phyloP scores from a whole-genome alignment of 73 alveolate species.

The Uronychia binucleata region DNA sequence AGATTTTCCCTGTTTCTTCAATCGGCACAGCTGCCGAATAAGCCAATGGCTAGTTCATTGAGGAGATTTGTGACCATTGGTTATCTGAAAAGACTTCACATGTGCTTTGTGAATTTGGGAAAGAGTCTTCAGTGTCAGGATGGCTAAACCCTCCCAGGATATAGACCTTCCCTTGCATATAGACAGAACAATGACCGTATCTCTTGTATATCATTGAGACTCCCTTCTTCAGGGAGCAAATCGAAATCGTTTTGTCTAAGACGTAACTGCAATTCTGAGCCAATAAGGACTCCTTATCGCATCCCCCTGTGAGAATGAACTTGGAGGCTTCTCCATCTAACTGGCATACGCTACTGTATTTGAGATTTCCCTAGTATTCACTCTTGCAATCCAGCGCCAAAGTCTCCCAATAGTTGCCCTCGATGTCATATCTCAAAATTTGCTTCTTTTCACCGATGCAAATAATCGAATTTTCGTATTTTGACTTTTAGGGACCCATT shows the following conservation, averaged over 20 bases:
- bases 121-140: constrained; percentile 41
- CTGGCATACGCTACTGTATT: constrained; percentile 38
- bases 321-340: constrained; percentile 39
- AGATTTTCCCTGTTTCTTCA: constrained; percentile 50
- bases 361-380: constrained; percentile 31
- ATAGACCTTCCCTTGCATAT: constrained; percentile 55
- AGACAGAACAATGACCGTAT: constrained; percentile 61
- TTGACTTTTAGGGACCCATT: too few relatives aligned
- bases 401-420: constrained; percentile 13
- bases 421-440: constrained; percentile 19
- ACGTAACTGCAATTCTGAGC: constrained; percentile 42
- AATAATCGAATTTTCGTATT: too few relatives aligned
- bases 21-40: constrained; percentile 48
- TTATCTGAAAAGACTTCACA: too few relatives aligned
- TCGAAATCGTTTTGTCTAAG: constrained; percentile 39
- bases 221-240: constrained; percentile 27
- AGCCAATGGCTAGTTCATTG: constrained; percentile 58
- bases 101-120: too few relatives aligned
- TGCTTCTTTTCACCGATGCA: constrained; percentile 36
- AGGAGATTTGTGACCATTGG: constrained; percentile 50
- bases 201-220: constrained; percentile 44
- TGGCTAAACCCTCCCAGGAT: constrained; percentile 71
- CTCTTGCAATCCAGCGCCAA: not conserved
- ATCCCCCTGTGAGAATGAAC: constrained; percentile 66
- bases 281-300: constrained; percentile 39